These are phyloP conservation scores for Pinus tabuliformis DNA, from an alignment of 75 land plant species.

Conservation along the genomic window DNA sequence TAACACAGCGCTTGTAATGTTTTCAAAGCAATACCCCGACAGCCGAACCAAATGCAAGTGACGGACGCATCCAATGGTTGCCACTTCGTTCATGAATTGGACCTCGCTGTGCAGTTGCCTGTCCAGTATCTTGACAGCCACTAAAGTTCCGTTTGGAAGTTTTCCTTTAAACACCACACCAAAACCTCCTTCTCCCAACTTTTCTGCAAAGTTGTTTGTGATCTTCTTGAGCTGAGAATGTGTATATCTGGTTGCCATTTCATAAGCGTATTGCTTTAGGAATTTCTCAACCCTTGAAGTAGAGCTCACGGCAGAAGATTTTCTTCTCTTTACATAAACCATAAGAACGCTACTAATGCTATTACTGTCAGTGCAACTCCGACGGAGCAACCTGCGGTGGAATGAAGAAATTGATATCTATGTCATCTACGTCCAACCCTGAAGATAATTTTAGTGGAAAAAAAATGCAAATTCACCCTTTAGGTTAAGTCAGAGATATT, in stretches of 20 bases:
- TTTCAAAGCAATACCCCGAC: too few species aligned
- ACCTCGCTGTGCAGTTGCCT: not conserved
- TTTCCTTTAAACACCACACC: conserved; percentile 13
- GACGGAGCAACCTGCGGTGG: not conserved
- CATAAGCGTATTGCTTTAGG: not conserved
- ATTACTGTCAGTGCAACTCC: not conserved
- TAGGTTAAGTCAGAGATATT: not conserved
- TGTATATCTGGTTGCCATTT: conserved; percentile 12
- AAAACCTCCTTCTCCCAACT: conserved; percentile 15
- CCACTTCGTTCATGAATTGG: conserved; percentile 19
- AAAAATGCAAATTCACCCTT: not conserved
- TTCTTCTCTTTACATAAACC: not conserved
- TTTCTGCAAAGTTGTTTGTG: conserved; percentile 14
- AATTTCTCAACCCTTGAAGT: not conserved
- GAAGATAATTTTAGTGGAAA: not conserved
- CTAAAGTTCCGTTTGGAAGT: not conserved
- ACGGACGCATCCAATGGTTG: conserved; percentile 22
- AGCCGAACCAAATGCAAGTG: not conserved
- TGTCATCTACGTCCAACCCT: not conserved
- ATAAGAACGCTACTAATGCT: too few species aligned
- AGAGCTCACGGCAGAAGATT: too few species aligned
- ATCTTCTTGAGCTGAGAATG: conserved; percentile 19
- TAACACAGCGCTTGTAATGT: too few species aligned
- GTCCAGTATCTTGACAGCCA: conserved; percentile 13
- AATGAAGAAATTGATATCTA: not conserved